A percentile compares a stretch with the other conserved stretches of the same genome.
These are phyloP conservation scores for Yamadazyma taylorii DNA, from an alignment of 1,139 yeast genomes.

Conservation along the genomic window DNA sequence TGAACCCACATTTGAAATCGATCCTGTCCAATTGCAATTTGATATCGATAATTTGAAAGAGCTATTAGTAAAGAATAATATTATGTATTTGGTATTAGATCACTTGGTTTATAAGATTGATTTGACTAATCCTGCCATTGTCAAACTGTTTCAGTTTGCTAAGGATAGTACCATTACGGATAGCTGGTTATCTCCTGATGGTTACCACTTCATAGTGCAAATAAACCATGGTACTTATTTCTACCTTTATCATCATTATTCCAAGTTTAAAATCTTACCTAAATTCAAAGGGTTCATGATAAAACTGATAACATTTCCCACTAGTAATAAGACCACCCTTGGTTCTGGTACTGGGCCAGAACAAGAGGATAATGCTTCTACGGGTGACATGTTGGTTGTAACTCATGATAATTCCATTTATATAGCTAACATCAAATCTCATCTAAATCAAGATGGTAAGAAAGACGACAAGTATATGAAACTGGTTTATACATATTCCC, in stretches of 20 bases:
- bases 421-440: slow-evolving; percentile 28
- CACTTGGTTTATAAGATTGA: slow-evolving; percentile 31
- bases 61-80: slow-evolving; percentile 32
- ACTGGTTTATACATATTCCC: slow-evolving; percentile 22
- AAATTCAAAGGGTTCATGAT: slow-evolving; percentile 32
- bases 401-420: slow-evolving; percentile 32
- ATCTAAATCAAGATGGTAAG: slow-evolving; percentile 24
- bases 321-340: slow-evolving; percentile 1
- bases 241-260: slow-evolving; percentile 34
- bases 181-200: slow-evolving; percentile 43
- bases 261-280: slow-evolving; percentile 33
- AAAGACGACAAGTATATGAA: slow-evolving; percentile 41
- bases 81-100: slow-evolving; percentile 34
- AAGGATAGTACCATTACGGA: slow-evolving; percentile 21
- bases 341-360: no score
- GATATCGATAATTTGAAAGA: slow-evolving; percentile 27
- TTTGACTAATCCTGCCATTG: slow-evolving; percentile 38
- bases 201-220: slow-evolving; percentile 35
- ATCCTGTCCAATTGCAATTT: slow-evolving; percentile 45
- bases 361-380: slow-evolving; percentile 11
- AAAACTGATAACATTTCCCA: slow-evolving; percentile 25
- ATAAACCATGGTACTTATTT: slow-evolving; percentile 25
- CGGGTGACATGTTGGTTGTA: slow-evolving; percentile 33
- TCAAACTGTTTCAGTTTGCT: slow-evolving; percentile 28
- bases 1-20: slow-evolving; percentile 34